Percentiles rank a stretch among this genome's conserved stretches.
These are phyloP conservation scores for Cladosporium sp. DNA, from an alignment of 2,329 filamentous ascomycete genomes.

Conservation along the genomic window DNA sequence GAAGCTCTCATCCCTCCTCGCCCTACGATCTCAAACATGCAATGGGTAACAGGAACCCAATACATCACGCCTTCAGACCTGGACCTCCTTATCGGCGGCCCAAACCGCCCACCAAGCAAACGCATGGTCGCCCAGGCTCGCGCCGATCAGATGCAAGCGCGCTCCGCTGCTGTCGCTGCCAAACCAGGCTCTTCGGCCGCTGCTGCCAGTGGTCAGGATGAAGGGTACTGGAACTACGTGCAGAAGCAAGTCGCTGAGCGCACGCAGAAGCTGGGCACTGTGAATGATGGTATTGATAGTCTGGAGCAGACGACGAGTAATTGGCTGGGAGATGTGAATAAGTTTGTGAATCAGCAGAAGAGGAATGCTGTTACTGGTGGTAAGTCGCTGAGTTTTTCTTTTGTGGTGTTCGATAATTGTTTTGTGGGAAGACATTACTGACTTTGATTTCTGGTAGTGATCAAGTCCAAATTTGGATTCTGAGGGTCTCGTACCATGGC, in stretches of 20 bases:
- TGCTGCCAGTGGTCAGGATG: slow-evolving; percentile 47
- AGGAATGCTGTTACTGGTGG: slow-evolving; percentile 72
- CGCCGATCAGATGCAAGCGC: slow-evolving; percentile 66
- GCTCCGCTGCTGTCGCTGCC: slow-evolving; percentile 34
- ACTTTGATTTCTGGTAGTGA: no score
- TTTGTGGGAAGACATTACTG: no score
- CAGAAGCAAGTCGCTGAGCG: slow-evolving; percentile 84
- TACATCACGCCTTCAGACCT: slow-evolving; percentile 84
- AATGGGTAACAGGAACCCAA: slow-evolving; percentile 89
- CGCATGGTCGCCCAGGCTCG: slow-evolving; percentile 80
- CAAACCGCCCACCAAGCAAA: slow-evolving; percentile 83
- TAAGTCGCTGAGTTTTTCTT: slow-evolving; percentile 26
- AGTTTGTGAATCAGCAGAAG: slow-evolving; percentile 86
- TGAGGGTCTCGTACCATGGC: no score
- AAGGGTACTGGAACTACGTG: slow-evolving; percentile 75
- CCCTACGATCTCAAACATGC: slow-evolving; percentile 90
- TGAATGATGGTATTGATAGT: slow-evolving; percentile 81
- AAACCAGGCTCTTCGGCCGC: slow-evolving; percentile 24
- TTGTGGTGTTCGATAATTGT: no score
- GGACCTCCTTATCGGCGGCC: slow-evolving; percentile 85
- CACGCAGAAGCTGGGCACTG: slow-evolving; percentile 80
- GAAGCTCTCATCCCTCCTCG: slow-evolving; percentile 71
- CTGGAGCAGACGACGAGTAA: slow-evolving; percentile 77
- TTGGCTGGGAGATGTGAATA: slow-evolving; percentile 85
- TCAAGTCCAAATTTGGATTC: slow-evolving; percentile 34